Evolutionary conservation across 2,329 filamentous ascomycete genomes (phyloP), one percentile per base, ranked within the genome.

Genomic region (Cercospora sojina): DNA sequence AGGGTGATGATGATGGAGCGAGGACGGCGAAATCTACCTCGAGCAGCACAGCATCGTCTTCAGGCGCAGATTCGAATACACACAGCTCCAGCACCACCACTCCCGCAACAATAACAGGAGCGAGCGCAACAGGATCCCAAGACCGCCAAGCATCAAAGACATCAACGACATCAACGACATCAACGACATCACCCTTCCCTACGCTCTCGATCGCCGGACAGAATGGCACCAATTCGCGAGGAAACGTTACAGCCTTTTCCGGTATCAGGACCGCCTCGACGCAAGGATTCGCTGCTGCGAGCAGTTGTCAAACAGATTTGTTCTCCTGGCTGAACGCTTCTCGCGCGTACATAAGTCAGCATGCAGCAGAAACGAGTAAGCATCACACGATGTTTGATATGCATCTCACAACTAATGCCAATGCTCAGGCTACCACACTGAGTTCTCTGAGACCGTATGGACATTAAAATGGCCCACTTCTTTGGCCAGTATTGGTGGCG

Each of bases 251-350:
- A 25, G 23, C 23, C 13, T 25, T 27, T 25, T 27, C 47, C 23
- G 8, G 23, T 27, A 29, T n/a, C 12, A 53, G 12, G 23, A n/a
- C 23, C 16, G 47, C 23, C 23, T 27, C 20, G 4, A 13, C 47
- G 47, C 47, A 53, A 53, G 47, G 23, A 3, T 51, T 51, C 23
- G 47, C 47, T 25, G 47, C 47, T 25, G 67, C 67, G 12, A 66
- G 64, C 56, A 68, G 64, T 25, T 68, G 67, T 49, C 59, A 66
- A 35, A 31, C 55, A 32, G 64, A 64, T 7, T 31, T 68, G 10
- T 68, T 61, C 25, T 35, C 56, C 6, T 68, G 64, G 64, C 29
- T 51, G 3, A 51, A 51, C 16, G 47, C 47, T 6, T 51, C 47
- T 27, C 47, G 20, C 18, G 12, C 20, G 2, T 51, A 51, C 20